A percentile compares a stretch with the other conserved stretches of the same genome.
Conservation (phyloP, 2,329 filamentous ascomycete genomes). For the Tolypocladium album region DNA sequence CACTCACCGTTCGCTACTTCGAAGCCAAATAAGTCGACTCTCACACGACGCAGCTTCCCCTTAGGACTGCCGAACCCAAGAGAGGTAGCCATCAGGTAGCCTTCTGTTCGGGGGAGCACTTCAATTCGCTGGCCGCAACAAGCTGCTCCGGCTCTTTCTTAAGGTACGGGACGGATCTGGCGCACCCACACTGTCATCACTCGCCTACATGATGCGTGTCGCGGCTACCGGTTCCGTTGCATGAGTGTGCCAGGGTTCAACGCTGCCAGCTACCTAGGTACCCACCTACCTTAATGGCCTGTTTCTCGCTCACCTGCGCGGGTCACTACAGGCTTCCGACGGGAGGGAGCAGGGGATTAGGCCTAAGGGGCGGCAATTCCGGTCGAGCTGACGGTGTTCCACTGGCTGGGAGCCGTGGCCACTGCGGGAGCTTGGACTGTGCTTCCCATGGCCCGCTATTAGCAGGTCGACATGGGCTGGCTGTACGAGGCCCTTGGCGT, state of each 20-base stretch:
- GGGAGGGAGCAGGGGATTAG: background rate
- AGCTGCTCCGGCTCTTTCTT: too few species aligned
- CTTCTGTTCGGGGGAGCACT: background rate
- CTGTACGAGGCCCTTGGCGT: background rate
- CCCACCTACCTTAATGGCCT: too few species aligned
- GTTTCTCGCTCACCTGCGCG: too few species aligned
- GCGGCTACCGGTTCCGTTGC: background rate
- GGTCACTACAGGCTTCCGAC: too few species aligned
- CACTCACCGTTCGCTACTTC: too few species aligned
- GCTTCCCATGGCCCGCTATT: background rate
- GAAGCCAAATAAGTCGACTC: too few species aligned
- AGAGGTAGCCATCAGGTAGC: too few species aligned
- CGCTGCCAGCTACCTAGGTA: too few species aligned
- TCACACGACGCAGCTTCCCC: too few species aligned
- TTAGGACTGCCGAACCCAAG: too few species aligned
- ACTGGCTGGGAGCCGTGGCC: background rate
- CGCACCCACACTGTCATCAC: background rate
- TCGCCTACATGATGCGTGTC: background rate
- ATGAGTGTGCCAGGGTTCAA: too few species aligned
- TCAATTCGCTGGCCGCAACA: background rate
- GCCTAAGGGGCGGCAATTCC: background rate
- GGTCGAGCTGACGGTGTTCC: background rate
- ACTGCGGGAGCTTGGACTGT: background rate
- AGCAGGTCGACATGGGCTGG: background rate
- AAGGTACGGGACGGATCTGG: too few species aligned